phyloP scores from a whole-genome alignment of 139 green algal genomes.

The Chlamydomonas applanata region DNA sequence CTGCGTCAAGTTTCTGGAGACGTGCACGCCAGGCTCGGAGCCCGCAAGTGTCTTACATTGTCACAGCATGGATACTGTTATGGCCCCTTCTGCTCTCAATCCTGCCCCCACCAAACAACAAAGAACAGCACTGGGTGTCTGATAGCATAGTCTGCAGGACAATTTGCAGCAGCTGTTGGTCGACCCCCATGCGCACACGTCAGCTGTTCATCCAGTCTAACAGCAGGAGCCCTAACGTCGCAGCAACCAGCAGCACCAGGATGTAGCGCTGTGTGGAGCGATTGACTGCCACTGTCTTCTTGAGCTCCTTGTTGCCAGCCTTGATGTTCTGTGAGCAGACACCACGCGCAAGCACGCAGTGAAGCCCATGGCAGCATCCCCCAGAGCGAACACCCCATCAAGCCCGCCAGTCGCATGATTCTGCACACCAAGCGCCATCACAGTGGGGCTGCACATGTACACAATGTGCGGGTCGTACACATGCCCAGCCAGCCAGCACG shows the following conservation, averaged over 20 bases:
- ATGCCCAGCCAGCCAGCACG: background rate
- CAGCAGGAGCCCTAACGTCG: constrained; percentile 66
- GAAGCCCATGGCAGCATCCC: background rate
- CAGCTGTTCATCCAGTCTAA: constrained; percentile 81
- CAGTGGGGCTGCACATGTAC: background rate
- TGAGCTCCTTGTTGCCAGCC: constrained; percentile 61
- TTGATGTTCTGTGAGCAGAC: constrained; percentile 47
- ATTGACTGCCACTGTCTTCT: constrained; percentile 70
- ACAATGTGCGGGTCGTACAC: background rate
- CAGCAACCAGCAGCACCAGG: constrained; percentile 62
- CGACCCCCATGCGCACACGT: too few relatives aligned
- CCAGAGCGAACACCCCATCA: background rate
- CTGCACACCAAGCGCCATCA: background rate
- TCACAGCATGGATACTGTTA: too few relatives aligned
- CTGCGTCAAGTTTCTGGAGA: too few relatives aligned
- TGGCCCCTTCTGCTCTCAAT: too few relatives aligned
- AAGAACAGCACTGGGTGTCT: too few relatives aligned
- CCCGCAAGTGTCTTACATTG: too few relatives aligned
- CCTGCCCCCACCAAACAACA: too few relatives aligned
- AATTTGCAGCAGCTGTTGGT: too few relatives aligned
- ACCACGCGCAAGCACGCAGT: background rate
- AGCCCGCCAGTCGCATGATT: too few relatives aligned
- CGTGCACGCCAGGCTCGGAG: too few relatives aligned
- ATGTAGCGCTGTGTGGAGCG: constrained; percentile 50
- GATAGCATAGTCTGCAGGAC: too few relatives aligned